Percentiles rank a stretch among this genome's conserved stretches.
These are phyloP conservation scores for Penicillium carneum DNA, from an alignment of 2,329 filamentous ascomycete species.

Conservation along the genomic window DNA sequence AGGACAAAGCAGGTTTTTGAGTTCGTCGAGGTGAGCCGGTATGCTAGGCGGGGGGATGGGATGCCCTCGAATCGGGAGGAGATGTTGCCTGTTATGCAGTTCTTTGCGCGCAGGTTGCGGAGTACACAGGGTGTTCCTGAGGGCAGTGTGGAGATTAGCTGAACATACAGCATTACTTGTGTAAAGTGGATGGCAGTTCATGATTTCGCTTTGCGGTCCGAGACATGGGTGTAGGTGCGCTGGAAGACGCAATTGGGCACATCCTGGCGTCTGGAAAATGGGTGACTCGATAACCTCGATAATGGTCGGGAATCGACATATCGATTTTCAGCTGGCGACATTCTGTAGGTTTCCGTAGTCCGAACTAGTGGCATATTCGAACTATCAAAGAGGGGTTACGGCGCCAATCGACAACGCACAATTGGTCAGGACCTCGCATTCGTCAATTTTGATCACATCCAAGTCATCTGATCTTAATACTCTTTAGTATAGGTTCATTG, in stretches of 20 bases:
- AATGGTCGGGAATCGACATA: background rate
- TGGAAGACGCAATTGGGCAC: background rate
- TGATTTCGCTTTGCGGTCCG: background rate
- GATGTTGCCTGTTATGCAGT: constrained; percentile 89
- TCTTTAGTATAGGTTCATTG: constrained; percentile 2
- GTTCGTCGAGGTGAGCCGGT: constrained; percentile 71
- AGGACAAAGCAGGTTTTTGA: constrained; percentile 71
- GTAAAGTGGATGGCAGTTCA: background rate
- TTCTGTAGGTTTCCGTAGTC: background rate
- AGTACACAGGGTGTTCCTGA: constrained; percentile 56
- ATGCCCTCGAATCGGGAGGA: constrained; percentile 88
- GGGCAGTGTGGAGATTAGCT: constrained; percentile 54
- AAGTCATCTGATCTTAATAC: constrained; percentile 10
- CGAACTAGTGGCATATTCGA: constrained; percentile 6
- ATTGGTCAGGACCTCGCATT: constrained; percentile 4
- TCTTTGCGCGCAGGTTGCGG: constrained; percentile 57
- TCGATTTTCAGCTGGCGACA: background rate
- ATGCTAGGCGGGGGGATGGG: constrained; percentile 73
- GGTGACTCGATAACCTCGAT: background rate
- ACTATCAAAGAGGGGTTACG: constrained; percentile 3
- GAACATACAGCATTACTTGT: constrained; percentile 10
- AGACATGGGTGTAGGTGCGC: background rate
- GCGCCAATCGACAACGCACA: constrained; percentile 13
- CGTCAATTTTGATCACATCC: constrained; percentile 9
- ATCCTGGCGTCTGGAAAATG: background rate